Percentiles rank a stretch among this genome's conserved stretches.
Evolutionary conservation across 495 filamentous ascomycete genomes (phyloP).

Genomic region (Talaromyces adpressus): DNA sequence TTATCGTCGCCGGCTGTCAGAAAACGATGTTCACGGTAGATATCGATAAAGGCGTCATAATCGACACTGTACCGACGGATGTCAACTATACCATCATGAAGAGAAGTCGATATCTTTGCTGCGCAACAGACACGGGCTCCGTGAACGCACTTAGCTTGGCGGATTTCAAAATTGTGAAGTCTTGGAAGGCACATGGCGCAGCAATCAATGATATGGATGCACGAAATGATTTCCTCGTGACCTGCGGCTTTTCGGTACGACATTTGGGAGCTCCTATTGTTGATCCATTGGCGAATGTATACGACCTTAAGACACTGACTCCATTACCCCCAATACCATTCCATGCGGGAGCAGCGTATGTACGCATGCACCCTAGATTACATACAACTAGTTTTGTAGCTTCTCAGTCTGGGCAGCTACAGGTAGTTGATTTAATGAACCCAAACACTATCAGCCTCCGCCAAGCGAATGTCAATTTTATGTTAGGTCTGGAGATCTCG

Average conservation of each 20-base stretch:
- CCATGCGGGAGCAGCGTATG: slow-evolving; percentile 82
- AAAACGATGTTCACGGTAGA: slow-evolving; percentile 85
- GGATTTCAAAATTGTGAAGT: slow-evolving; percentile 69
- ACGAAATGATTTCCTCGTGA: slow-evolving; percentile 82
- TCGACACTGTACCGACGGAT: slow-evolving; percentile 65
- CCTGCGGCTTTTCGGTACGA: slow-evolving; percentile 85
- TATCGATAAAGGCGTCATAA: slow-evolving; percentile 72
- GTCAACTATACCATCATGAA: slow-evolving; percentile 87
- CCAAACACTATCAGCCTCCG: slow-evolving; percentile 82
- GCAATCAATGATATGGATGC: slow-evolving; percentile 93
- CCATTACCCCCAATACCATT: slow-evolving; percentile 88
- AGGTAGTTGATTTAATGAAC: slow-evolving; percentile 93
- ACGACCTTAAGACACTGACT: slow-evolving; percentile 78
- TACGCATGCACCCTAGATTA: slow-evolving; percentile 91
- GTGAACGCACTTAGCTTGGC: slow-evolving; percentile 79
- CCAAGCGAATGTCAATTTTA: slow-evolving; percentile 71
- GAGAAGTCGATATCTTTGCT: slow-evolving; percentile 81
- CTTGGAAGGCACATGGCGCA: slow-evolving; percentile 80
- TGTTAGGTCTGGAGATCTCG: slow-evolving; percentile 75
- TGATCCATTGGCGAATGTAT: slow-evolving; percentile 89
- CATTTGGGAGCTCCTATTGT: slow-evolving; percentile 59
- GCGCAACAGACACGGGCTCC: slow-evolving; percentile 74
- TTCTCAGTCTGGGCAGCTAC: slow-evolving; percentile 83
- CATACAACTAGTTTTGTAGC: slow-evolving; percentile 87
- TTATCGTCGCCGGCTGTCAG: slow-evolving; percentile 83